Conservation (phyloP, 1,284 basidiomycete genomes). For the Pterulicium gracile region DNA sequence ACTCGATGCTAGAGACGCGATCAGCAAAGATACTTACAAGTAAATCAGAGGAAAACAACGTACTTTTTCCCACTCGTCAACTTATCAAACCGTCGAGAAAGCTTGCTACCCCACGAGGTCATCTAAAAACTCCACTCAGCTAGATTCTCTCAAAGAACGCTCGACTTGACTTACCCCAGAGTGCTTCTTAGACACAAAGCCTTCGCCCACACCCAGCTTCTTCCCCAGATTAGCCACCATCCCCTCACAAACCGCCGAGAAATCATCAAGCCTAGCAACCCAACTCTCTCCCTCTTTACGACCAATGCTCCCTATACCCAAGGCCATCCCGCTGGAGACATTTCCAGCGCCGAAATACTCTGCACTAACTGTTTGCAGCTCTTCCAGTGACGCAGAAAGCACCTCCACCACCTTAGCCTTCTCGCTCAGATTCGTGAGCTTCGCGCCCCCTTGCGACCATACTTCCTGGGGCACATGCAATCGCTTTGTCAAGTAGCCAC, state of each 20-base stretch:
- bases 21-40: constrained; percentile 8
- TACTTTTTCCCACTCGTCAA: constrained; percentile 88
- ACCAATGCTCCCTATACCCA: constrained; percentile 61
- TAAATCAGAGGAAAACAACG: constrained; percentile 20
- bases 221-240: constrained; percentile 79
- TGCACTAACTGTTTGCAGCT: constrained; percentile 53
- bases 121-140: constrained; percentile 36
- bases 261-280: constrained; percentile 60
- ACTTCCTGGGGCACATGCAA: constrained; percentile 84
- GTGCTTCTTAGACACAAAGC: constrained; percentile 73
- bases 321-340: constrained; percentile 59
- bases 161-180: constrained; percentile 31
- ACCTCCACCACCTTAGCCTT: constrained; percentile 81
- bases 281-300: constrained; percentile 65
- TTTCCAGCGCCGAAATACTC: constrained; percentile 70
- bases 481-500: constrained; percentile 80
- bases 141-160: constrained; percentile 73
- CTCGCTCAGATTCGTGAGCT: constrained; percentile 69
- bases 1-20: constrained; percentile 58
- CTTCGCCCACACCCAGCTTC: constrained; percentile 82
- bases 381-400: constrained; percentile 65
- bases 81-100: constrained; percentile 80
- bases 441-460: constrained; percentile 85
- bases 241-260: constrained; percentile 70
- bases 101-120: constrained; percentile 63